Percentiles rank a stretch among this genome's conserved stretches.
phyloP scores from a whole-genome alignment of 805 yeast genomes.

The Lachancea cidri region DNA sequence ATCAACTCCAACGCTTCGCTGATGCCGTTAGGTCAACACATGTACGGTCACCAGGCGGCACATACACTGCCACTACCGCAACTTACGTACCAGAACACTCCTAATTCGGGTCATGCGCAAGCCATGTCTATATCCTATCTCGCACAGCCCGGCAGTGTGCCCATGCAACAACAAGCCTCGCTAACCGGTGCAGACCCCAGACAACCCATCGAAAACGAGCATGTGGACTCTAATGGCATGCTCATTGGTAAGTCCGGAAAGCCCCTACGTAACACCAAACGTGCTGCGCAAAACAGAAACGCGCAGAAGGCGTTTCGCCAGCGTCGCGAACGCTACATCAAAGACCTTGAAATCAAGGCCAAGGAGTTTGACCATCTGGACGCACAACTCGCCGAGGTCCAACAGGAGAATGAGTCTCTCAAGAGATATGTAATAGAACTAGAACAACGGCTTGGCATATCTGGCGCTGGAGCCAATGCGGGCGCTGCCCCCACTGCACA shows the following conservation, averaged over 20 bases:
- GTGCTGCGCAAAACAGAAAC: slow-evolving; percentile 87
- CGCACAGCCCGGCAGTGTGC: slow-evolving; percentile 2
- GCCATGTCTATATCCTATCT: not conserved
- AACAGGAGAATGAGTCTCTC: slow-evolving; percentile 48
- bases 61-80: slow-evolving; percentile 2
- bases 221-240: slow-evolving; percentile 17
- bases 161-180: not conserved
- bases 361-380: slow-evolving; percentile 56
- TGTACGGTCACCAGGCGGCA: not conserved
- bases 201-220: slow-evolving; percentile 13
- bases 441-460: slow-evolving; percentile 8
- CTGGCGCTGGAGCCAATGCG: not conserved
- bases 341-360: slow-evolving; percentile 70
- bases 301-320: slow-evolving; percentile 91
- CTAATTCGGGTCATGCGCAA: not conserved
- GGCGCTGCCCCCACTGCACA: too few relatives aligned
- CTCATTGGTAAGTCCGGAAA: slow-evolving; percentile 27
- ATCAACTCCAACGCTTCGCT: not conserved
- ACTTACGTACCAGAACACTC: not conserved
- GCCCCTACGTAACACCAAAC: slow-evolving; percentile 47
- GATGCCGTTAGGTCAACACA: not conserved
- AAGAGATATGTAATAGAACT: slow-evolving; percentile 9
- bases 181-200: not conserved
- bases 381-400: slow-evolving; percentile 59
- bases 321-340: slow-evolving; percentile 75